Base-by-base conservation (phyloP, 2,329 filamentous ascomycete species). In the Paraconiothyrium sp. region DNA sequence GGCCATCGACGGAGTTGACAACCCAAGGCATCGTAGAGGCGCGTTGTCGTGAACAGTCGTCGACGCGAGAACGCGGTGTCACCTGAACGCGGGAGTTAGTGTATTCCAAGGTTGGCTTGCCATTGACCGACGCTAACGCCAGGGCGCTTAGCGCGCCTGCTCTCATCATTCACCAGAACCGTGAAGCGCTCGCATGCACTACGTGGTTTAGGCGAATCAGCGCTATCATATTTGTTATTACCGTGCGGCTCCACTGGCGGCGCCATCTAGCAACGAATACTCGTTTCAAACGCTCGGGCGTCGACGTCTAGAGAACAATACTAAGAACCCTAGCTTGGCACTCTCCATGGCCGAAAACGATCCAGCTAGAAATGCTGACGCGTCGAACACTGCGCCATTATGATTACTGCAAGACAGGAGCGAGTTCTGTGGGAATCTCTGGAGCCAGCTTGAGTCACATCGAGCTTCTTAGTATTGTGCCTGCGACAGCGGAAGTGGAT, bases 291-390 rank as follows among this genome's bases (percentile, higher is more conserved):
- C 63, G 61, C 61, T 16, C 54, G 56, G 68, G 66, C 65, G 57
- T 60, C 20, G 49, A 54, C 30, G 44, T 54, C 47, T 60, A 27
- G 50, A 69, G 74, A 76, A 78, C 74, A 78, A 78, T 78, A 77
- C 62, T 72, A 78, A 78, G 71, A 54, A 66, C 60, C 37, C 52
- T 49, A 66, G 62, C 67, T 62, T 68, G 60, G 34, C 57, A 54
- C 61, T 34, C 44, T 61, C 51, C 43, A 56, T 46, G 34, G 54
- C 68, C 44, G 55, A 60, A 70, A 68, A 62, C 47, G 61, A 58
- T 52, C 50, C 4, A 20, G 3, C 10, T 13, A 10, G 34, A 52
- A n/a, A 6, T 9, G 39, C 24, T 4, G 27, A 35, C 22, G 16
- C 10, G 32, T 39, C 35, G 34, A 43, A 30, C 4, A 9, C 11